Percentiles rank a stretch among this genome's conserved stretches.
phyloP scores from a whole-genome alignment of 176 grass and related monocot genomes.

The Sorghum bicolor region Sorghum_bicolor_NCBIv3 NC_012872.2:10632501-10633000 shows the following conservation, averaged over 20 bases:
- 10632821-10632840: neutral
- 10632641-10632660: constrained; percentile 19
- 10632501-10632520: neutral
- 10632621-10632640: constrained; percentile 10
- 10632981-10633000: neutral
- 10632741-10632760: constrained; percentile 6
- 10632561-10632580: neutral
- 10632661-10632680: neutral
- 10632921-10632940: constrained; percentile 38
- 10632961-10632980: neutral
- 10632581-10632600: neutral
- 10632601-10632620: neutral
- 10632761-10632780: neutral
- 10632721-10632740: constrained; percentile 27
- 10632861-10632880: neutral
- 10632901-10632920: neutral
- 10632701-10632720: constrained; percentile 24
- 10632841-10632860: neutral
- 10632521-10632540: neutral
- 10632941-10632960: neutral
- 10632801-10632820: neutral
- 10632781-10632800: constrained; percentile 3
- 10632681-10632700: neutral
- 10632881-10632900: neutral
- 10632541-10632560: neutral